Evolutionary conservation across 2,329 filamentous ascomycete genomes (phyloP), one percentile per base, ranked within the genome.

Genomic region (Aspergillus thermomutatus): DNA sequence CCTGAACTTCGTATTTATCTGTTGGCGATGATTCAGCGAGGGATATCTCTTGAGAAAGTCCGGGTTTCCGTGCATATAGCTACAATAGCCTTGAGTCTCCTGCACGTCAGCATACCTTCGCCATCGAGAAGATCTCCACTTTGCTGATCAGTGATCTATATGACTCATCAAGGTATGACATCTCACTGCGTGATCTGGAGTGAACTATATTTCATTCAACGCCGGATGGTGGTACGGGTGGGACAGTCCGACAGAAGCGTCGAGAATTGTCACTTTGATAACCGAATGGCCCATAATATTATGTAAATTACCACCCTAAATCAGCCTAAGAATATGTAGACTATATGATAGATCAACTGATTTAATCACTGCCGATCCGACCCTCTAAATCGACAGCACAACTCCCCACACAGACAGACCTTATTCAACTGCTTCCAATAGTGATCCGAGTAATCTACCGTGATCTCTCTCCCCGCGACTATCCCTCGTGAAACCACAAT

Each of bases 361-460:
- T 37, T 17, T n/a, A n/a, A n/a, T n/a, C n/a, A n/a, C 11, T 11
- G 11, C 28, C 28, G 31, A 37, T 37, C 7, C 31, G 31, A 37
- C 25, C 25, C 34, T n/a, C 31, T 40, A 52, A 62, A 72, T 9
- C 69, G 65, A 58, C 82, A 84, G 54, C 79, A 80, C 11, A 71
- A 64, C 68, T 83, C 80, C 4, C 81, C 80, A 62, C 82, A 85
- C 0, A 83, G 70, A 65, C 82, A 85, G 10, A 71, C 73, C 67
- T 85, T 85, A 60, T 83, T 77, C 49, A 85, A 63, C 27, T 81
- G 77, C 49, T 76, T 74, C 82, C 83, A 85, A 63, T 85, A 85
- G 56, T 79, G 79, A 63, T 82, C 79, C 11, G 81, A 83, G 62
- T 85, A 85, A 59, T 85, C 83, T 5, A 85, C 80, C 10, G 82